Evolutionary conservation across 768 basidiomycete species (phyloP).

Genomic region (Termitomyces titanicus): DNA sequence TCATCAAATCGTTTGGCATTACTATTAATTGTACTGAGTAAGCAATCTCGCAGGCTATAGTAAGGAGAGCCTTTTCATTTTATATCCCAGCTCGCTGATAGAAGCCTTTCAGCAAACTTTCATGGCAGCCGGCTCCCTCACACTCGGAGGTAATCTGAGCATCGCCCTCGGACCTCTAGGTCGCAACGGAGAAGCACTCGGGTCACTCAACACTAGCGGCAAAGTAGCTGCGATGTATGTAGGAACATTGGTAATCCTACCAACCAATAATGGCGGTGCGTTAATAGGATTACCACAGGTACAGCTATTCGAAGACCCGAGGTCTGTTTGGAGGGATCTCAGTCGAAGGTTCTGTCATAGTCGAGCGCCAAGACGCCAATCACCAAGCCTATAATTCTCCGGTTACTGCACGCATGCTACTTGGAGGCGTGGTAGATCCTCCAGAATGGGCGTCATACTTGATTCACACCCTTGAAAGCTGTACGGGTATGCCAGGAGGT

Average conservation of each 20-base stretch:
- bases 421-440: constrained; percentile 69
- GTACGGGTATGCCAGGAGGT: constrained; percentile 66
- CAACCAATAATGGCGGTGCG: background rate
- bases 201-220: constrained; percentile 78
- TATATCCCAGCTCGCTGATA: background rate
- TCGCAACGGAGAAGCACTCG: constrained; percentile 90
- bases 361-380: constrained; percentile 94
- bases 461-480: constrained; percentile 68
- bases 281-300: constrained; percentile 41
- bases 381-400: constrained; percentile 71
- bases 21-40: constrained; percentile 1
- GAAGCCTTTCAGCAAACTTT: constrained; percentile 59
- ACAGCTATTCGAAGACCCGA: constrained; percentile 88
- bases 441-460: constrained; percentile 80
- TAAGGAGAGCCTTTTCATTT: constrained; percentile 32
- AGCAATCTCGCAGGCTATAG: constrained; percentile 48
- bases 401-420: constrained; percentile 74
- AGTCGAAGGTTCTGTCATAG: constrained; percentile 84
- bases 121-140: constrained; percentile 92
- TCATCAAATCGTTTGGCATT: constrained; percentile 2
- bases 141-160: constrained; percentile 88
- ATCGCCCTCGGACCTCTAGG: constrained; percentile 90
- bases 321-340: constrained; percentile 94
- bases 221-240: constrained; percentile 98
- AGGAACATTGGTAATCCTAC: constrained; percentile 14